Conservation (phyloP, 495 filamentous ascomycete species). For the Neurospora sp. region DNA sequence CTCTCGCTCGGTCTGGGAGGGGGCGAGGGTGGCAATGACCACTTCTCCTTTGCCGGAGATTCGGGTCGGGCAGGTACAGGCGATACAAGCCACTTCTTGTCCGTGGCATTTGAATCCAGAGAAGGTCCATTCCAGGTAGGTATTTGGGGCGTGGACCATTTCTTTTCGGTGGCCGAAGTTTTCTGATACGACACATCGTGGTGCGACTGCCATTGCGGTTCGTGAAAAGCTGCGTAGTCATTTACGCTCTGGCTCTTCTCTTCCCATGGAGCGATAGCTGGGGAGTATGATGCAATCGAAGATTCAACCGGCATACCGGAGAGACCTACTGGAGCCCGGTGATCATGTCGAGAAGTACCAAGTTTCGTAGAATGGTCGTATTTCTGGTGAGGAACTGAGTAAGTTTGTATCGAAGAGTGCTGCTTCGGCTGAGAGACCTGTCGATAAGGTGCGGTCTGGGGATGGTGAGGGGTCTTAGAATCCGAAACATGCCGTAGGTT, state of each 20-base stretch:
- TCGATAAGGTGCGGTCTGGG: no score
- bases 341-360: background rate
- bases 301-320: background rate
- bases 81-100: background rate
- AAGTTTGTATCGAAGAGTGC: no score
- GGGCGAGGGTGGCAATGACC: background rate
- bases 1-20: background rate
- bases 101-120: fast-evolving
- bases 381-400: no score
- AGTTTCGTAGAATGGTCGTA: no score
- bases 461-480: no score
- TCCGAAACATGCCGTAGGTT: no score
- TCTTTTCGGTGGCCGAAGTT: fast-evolving
- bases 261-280: background rate
- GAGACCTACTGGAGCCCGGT: background rate
- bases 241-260: background rate
- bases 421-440: no score
- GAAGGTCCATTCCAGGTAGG: background rate
- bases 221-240: no score
- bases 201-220: background rate
- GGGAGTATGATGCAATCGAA: background rate
- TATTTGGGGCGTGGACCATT: background rate
- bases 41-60: background rate
- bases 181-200: fast-evolving
- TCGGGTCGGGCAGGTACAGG: background rate